A percentile compares a stretch with the other conserved stretches of the same genome.
These are phyloP conservation scores for Diaporthe sp. DNA, from an alignment of 2,329 filamentous ascomycete genomes.

Conservation along the genomic window DNA sequence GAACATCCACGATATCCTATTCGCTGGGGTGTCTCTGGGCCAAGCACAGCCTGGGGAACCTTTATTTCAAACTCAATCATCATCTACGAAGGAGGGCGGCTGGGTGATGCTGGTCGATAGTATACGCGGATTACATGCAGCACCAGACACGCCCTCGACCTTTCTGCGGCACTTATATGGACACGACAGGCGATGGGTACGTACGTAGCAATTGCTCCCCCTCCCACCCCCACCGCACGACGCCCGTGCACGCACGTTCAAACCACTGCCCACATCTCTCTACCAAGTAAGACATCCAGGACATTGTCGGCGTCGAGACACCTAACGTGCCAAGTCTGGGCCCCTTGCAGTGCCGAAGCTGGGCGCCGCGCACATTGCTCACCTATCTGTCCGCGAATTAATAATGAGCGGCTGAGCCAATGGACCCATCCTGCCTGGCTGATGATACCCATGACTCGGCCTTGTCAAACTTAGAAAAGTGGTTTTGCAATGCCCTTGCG, in stretches of 20 bases:
- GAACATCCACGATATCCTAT: slow-evolving; percentile 1
- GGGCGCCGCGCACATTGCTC: slow-evolving; percentile 3
- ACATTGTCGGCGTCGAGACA: slow-evolving; percentile 20
- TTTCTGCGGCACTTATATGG: no score
- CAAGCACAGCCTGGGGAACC: not conserved
- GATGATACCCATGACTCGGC: slow-evolving; percentile 27
- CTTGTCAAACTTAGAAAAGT: slow-evolving; percentile 33
- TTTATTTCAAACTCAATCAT: not conserved
- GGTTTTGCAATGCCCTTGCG: slow-evolving; percentile 17
- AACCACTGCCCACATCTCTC: not conserved
- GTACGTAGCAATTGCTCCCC: slow-evolving; percentile 11
- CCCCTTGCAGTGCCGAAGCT: slow-evolving; percentile 27
- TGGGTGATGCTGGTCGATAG: not conserved
- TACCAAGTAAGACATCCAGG: not conserved
- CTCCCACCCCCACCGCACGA: not conserved
- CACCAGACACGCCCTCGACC: no score
- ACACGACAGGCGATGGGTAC: not conserved
- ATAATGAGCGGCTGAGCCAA: not conserved
- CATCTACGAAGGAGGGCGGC: not conserved
- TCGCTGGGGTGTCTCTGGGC: not conserved
- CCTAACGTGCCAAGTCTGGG: slow-evolving; percentile 16
- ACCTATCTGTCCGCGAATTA: not conserved
- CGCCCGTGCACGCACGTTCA: slow-evolving; percentile 4
- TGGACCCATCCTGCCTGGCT: not conserved
- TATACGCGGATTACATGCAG: no score